These are phyloP conservation scores for Nematodospora valgi DNA, from an alignment of 805 yeast species.

Conservation along the genomic window DNA sequence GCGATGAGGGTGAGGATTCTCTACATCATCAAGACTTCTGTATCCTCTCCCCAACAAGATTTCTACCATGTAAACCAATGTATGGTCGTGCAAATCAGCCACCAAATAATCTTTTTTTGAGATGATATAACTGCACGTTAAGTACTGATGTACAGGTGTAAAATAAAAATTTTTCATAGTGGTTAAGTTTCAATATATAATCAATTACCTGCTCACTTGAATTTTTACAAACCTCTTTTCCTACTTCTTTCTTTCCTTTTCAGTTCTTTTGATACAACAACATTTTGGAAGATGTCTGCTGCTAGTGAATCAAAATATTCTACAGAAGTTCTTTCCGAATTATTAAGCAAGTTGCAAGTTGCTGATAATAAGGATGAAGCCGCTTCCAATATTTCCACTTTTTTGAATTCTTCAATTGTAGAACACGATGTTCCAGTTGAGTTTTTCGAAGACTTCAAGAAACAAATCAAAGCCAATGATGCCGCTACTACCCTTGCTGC, in stretches of 20 bases:
- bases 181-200: background rate
- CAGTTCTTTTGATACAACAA: slow-evolving; percentile 18
- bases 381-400: slow-evolving; percentile 85
- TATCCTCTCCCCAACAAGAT: no score
- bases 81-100: background rate
- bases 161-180: slow-evolving; percentile 2
- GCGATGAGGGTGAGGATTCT: no score
- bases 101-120: background rate
- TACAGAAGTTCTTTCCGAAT: slow-evolving; percentile 84
- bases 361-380: slow-evolving; percentile 87
- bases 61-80: no score
- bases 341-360: slow-evolving; percentile 87
- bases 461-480: slow-evolving; percentile 81
- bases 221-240: slow-evolving; percentile 4
- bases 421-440: slow-evolving; percentile 96
- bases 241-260: slow-evolving; percentile 12
- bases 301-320: slow-evolving; percentile 60
- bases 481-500: slow-evolving; percentile 65
- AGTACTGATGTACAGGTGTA: slow-evolving; percentile 4
- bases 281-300: slow-evolving; percentile 43
- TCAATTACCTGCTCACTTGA: background rate
- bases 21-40: no score
- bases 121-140: background rate
- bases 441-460: slow-evolving; percentile 75
- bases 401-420: slow-evolving; percentile 94